phyloP scores from a whole-genome alignment of 192 early-diverging fungal species.

The Backusella morwellensis region DNA sequence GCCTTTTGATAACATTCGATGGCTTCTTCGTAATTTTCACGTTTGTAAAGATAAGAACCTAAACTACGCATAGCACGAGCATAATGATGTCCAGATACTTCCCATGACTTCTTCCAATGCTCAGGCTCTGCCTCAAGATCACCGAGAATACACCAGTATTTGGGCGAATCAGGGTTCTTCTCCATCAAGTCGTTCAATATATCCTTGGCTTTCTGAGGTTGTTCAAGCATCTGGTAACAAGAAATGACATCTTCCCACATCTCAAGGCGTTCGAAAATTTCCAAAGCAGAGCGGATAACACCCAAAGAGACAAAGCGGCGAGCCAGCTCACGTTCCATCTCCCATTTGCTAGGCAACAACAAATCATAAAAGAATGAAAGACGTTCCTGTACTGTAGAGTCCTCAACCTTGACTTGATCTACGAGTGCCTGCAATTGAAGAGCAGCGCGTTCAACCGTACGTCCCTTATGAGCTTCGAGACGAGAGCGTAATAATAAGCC shows the following conservation, averaged over 20 bases:
- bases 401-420: slow-evolving; percentile 81
- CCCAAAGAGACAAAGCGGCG: slow-evolving; percentile 81
- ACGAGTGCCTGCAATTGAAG: slow-evolving; percentile 97
- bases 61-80: slow-evolving; percentile 95
- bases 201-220: slow-evolving; percentile 84
- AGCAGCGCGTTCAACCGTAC: slow-evolving; percentile 87
- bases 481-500: slow-evolving; percentile 87
- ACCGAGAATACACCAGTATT: slow-evolving; percentile 88
- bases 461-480: slow-evolving; percentile 78
- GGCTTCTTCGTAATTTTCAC: slow-evolving; percentile 56
- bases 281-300: slow-evolving; percentile 85
- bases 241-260: slow-evolving; percentile 95
- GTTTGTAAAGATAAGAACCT: slow-evolving; percentile 77
- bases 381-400: slow-evolving; percentile 70
- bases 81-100: slow-evolving; percentile 74
- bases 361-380: slow-evolving; percentile 80
- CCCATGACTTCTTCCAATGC: slow-evolving; percentile 88
- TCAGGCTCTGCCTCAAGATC: slow-evolving; percentile 77
- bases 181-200: slow-evolving; percentile 64
- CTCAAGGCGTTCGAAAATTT: slow-evolving; percentile 92
- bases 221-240: slow-evolving; percentile 84
- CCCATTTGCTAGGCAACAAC: slow-evolving; percentile 90
- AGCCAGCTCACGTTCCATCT: slow-evolving; percentile 91
- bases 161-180: slow-evolving; percentile 68
- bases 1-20: slow-evolving; percentile 82